These are phyloP conservation scores for Golubevia pallescens DNA, from an alignment of 1,284 basidiomycete species.

Conservation along the genomic window DNA sequence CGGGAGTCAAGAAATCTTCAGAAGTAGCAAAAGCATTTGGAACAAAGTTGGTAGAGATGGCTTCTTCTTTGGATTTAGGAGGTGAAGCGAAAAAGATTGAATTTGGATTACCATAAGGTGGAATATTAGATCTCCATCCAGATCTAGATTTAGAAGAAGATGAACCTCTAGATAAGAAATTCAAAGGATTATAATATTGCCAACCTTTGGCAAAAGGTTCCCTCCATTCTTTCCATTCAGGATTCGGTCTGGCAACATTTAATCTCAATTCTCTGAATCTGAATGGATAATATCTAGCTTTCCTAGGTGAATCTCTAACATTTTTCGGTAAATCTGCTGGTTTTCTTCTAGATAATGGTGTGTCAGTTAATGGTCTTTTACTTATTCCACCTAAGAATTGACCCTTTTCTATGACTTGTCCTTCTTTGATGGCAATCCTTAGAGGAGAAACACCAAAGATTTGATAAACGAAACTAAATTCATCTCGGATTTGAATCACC, in stretches of 20 bases:
- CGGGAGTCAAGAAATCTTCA: constrained; percentile 32
- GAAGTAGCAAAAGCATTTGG: constrained; percentile 23
- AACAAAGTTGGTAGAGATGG: constrained; percentile 9
- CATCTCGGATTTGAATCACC: constrained; percentile 45
- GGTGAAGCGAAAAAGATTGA: constrained; percentile 36
- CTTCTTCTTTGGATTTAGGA: constrained; percentile 18
- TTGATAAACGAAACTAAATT: constrained; percentile 47
- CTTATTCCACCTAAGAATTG: constrained; percentile 32
- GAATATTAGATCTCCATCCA: background rate
- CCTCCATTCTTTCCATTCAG: constrained; percentile 29
- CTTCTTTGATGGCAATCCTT: constrained; percentile 15
- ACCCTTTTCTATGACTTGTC: constrained; percentile 31
- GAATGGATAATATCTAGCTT: constrained; percentile 32
- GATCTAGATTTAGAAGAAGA: constrained; percentile 1
- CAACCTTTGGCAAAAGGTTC: constrained; percentile 30
- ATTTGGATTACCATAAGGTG: constrained; percentile 31
- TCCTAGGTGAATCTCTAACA: background rate
- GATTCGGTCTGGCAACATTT: constrained; percentile 37
- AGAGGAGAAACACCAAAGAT: constrained; percentile 32
- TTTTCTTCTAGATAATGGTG: constrained; percentile 24
- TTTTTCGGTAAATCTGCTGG: constrained; percentile 30
- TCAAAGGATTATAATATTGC: constrained; percentile 47
- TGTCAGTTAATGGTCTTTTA: constrained; percentile 15
- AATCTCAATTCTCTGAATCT: constrained; percentile 38
- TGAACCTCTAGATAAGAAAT: constrained; percentile 25